Conservation (phyloP, 345 rosid species). For the Boechera stricta region DNA sequence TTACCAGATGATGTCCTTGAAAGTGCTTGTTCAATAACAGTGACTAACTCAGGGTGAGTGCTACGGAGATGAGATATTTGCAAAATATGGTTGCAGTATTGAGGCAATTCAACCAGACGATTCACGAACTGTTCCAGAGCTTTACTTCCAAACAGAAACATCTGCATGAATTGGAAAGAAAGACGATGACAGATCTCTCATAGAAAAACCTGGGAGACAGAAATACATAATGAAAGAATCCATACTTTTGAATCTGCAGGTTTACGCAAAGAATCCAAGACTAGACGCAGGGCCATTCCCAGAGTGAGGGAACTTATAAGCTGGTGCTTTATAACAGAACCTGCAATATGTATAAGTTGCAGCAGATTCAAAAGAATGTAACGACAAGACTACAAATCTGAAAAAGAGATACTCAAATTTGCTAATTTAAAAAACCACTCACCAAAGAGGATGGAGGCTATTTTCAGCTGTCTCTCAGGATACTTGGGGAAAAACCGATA, state of each 20-base stretch:
- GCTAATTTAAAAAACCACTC: slow-evolving; percentile 41
- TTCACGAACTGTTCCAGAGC: slow-evolving; percentile 97
- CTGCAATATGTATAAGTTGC: slow-evolving; percentile 51
- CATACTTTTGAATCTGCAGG: slow-evolving; percentile 97
- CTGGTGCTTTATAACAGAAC: slow-evolving; percentile 95
- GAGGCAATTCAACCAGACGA: slow-evolving; percentile 97
- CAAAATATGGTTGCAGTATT: slow-evolving; percentile 95
- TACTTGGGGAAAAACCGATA: slow-evolving; percentile 93
- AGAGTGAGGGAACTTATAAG: slow-evolving; percentile 90
- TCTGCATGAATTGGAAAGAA: slow-evolving; percentile 54
- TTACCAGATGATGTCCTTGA: slow-evolving; percentile 85
- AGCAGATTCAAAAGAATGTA: slow-evolving; percentile 19
- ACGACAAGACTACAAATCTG: slow-evolving; percentile 3
- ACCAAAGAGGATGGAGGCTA: slow-evolving; percentile 95
- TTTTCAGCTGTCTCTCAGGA: slow-evolving; percentile 94
- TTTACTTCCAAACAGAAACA: slow-evolving; percentile 95
- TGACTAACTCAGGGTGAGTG: slow-evolving; percentile 83
- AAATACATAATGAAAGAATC: slow-evolving; percentile 22
- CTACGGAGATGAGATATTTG: slow-evolving; percentile 95
- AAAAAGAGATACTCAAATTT: slow-evolving; percentile 8
- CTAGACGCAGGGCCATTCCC: slow-evolving; percentile 94
- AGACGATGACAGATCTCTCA: slow-evolving; percentile 26
- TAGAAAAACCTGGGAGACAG: neutral
- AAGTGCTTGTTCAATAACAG: slow-evolving; percentile 85
- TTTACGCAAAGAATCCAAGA: slow-evolving; percentile 91